These are phyloP conservation scores for Pseudogymnoascus sp. DNA, from an alignment of 2,329 filamentous ascomycete genomes.

Conservation along the genomic window DNA sequence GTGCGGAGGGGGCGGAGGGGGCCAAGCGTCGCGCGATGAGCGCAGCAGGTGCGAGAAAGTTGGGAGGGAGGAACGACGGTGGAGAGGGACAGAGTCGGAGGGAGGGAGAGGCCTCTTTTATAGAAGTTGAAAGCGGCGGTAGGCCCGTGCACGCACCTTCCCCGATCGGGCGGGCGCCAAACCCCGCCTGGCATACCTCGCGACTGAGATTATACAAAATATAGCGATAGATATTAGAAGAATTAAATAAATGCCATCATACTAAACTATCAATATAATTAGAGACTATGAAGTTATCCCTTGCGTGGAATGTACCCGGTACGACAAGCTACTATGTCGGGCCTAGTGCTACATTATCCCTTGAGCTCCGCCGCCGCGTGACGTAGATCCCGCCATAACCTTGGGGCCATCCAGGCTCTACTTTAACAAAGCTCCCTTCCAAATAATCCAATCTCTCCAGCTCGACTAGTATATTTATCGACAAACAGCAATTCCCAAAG, in stretches of 20 bases:
- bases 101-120: too few relatives aligned
- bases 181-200: too few relatives aligned
- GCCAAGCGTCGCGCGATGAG: too few relatives aligned
- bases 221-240: background rate
- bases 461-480: background rate
- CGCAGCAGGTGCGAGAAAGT: too few relatives aligned
- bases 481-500: background rate
- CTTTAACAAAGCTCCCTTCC: background rate
- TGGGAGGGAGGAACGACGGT: too few relatives aligned
- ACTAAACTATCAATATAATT: background rate
- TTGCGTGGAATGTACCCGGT: background rate
- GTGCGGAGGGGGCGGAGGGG: too few relatives aligned
- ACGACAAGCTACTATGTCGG: background rate
- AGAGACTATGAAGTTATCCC: background rate
- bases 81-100: too few relatives aligned
- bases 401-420: background rate
- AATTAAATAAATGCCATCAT: background rate
- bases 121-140: too few relatives aligned
- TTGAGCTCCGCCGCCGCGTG: constrained; percentile 1
- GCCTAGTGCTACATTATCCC: background rate
- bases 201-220: too few relatives aligned
- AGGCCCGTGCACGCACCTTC: too few relatives aligned
- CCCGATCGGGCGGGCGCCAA: too few relatives aligned
- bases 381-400: constrained; percentile 2
- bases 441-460: background rate